Evolutionary conservation across 2,329 filamentous ascomycete species (phyloP), one percentile per base, ranked within the genome.

Genomic region (Zymoseptoria tritici): DNA sequence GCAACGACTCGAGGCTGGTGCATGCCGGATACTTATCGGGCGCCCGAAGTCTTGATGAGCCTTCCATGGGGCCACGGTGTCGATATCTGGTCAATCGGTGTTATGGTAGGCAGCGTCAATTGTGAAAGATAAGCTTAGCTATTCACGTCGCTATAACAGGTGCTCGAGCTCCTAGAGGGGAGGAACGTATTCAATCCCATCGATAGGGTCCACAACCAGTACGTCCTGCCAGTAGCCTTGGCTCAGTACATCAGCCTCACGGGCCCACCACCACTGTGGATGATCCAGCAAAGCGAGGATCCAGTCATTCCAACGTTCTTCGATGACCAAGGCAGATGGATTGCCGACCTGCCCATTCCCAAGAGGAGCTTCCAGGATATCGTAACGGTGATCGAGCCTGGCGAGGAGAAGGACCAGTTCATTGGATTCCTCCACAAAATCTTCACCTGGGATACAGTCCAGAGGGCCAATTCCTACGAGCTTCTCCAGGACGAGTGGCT

Each of bases 81-180:
- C 4, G 54, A 56, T n/a, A 26, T 56, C 7, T 56, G 54, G 54
- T 46, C 54, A 3, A 56, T 56, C 20, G 54, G 54, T 7, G 49
- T 56, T 11, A 46, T 56, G 31, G 36, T 56, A 22, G 11, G 54
- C 22, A 24, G 3, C 22, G 22, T 24, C 22, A 24, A 24, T 24
- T 24, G n/a, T 24, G 22, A 2, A 24, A 24, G 22, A 24, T 4
- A 24, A 24, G 22, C 22, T 24, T 24, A 24, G 22, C 3, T 24
- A 24, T 4, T 24, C 22, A 24, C 22, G 22, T n/a, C n/a, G 19
- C 1, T 31, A 3, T 24, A 24, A 24, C 36, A 71, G 68, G 67
- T 64, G 22, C 65, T 71, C 7, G 68, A 71, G 57, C 64, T 70
- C 11, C n/a, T 70, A 16, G 66, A 70, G 63, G 67, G 66, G 2